These are phyloP conservation scores for Lycium ferocissimum DNA, from an alignment of 257 asterid genomes.

Conservation along the genomic window DNA sequence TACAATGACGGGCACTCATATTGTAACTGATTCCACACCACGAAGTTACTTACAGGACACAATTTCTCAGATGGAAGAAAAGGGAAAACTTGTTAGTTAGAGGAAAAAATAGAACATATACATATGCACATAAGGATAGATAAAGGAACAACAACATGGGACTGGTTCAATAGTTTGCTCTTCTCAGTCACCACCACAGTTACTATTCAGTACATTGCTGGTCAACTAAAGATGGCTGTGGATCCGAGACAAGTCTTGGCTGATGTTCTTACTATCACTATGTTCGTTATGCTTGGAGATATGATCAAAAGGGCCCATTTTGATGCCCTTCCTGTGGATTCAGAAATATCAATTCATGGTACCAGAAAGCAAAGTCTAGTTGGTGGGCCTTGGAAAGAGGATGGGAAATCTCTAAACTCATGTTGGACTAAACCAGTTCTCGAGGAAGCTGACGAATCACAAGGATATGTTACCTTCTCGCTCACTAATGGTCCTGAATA, in stretches of 20 bases:
- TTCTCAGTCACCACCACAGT: too few species aligned
- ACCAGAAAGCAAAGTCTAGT: conserved; percentile 20
- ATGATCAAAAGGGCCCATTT: conserved; percentile 77
- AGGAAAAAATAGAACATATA: too few species aligned
- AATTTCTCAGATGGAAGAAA: too few species aligned
- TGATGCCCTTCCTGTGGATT: conserved; percentile 33
- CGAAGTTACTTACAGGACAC: too few species aligned
- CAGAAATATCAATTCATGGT: conserved; percentile 21
- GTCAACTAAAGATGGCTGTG: conserved; percentile 52
- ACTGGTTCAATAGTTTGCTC: too few species aligned
- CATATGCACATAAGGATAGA: too few species aligned
- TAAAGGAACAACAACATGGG: too few species aligned
- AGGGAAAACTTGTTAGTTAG: too few species aligned
- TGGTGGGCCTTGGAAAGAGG: conserved; percentile 68
- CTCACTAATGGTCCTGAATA: conserved; percentile 98
- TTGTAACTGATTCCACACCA: too few species aligned
- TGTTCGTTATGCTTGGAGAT: conserved; percentile 75
- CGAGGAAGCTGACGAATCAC: conserved; percentile 75
- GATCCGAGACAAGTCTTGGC: conserved; percentile 80
- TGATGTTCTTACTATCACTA: conserved; percentile 65
- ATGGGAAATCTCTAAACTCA: conserved; percentile 66
- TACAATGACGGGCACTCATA: too few species aligned
- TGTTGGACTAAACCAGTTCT: conserved; percentile 86
- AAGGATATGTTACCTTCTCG: conserved; percentile 86
- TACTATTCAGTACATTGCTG: too few species aligned